Evolutionary conservation across 352 stramenopile genomes (phyloP).

Genomic region (Pythium insidiosum): DNA sequence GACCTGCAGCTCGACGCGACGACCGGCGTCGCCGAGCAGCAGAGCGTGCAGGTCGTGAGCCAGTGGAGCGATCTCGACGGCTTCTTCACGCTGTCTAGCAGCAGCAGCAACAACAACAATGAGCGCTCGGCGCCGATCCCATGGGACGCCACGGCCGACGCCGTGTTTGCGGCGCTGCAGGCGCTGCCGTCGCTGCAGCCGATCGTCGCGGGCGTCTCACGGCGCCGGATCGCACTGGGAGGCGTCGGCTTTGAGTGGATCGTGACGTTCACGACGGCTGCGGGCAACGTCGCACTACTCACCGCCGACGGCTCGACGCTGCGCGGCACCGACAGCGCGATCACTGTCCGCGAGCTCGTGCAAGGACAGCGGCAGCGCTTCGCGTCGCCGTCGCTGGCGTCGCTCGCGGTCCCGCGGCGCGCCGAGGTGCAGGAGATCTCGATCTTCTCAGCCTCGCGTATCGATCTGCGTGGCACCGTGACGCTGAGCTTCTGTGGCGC

Average conservation of each 20-base stretch:
- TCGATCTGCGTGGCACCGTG: conserved; percentile 48
- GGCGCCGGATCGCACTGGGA: conserved; percentile 32
- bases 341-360: conserved; percentile 31
- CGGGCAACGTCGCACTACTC: conserved; percentile 39
- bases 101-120: conserved; percentile 1
- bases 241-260: conserved; percentile 66
- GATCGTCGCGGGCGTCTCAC: conserved; percentile 20
- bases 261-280: conserved; percentile 44
- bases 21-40: conserved; percentile 48
- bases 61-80: conserved; percentile 26
- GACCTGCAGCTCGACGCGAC: conserved; percentile 52
- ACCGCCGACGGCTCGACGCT: conserved; percentile 9
- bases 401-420: conserved; percentile 16
- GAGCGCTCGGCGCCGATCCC: conserved; percentile 14
- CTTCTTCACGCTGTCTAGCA: conserved; percentile 26
- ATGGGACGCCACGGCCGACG: conserved; percentile 31
- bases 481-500: conserved; percentile 59
- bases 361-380: conserved; percentile 29
- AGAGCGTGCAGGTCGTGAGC: conserved; percentile 37
- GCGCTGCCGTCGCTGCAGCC: conserved; percentile 1
- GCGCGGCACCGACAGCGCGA: conserved; percentile 12
- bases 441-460: conserved; percentile 44
- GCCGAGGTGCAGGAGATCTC: conserved; percentile 70
- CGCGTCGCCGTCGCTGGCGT: conserved; percentile 10
- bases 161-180: conserved; percentile 9